Evolutionary conservation across 768 basidiomycete species (phyloP), one percentile per base, ranked within the genome.

Genomic region (Phaeotremella skinneri): DNA sequence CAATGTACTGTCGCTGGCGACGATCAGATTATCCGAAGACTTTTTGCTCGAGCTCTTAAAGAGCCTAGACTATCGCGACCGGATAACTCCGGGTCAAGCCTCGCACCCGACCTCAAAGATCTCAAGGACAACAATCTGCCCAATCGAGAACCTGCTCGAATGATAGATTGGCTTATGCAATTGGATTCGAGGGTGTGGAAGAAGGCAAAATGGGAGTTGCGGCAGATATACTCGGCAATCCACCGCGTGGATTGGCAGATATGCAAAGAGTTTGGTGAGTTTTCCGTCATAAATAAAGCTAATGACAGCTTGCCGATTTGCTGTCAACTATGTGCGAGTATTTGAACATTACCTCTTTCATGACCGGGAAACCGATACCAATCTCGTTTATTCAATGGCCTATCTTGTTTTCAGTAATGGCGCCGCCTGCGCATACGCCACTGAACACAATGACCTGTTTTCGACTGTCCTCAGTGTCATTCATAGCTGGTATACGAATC

Each of bases 281-380:
- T 3, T 37, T 29, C 14, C 7, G 1, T 39, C 9, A 21, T 34
- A 20, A 14, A 30, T 27, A 29, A 29, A 5, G 20, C n/a, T 14
- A 16, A 41, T 41, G n/a, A 25, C 56, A 92, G 91, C 89, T 11
- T 85, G 87, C 4, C 88, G 87, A 66, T 91, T 92, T 74, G 87
- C 90, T 0, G 83, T 82, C 53, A 85, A 90, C 9, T 99, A 97
- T 77, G 87, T 87, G 56, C 83, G 86, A 5, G 81, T 97, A 49
- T 88, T 93, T 66, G 90, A 94, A 66, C 85, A 90, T 1, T 97
- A 93, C 78, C 85, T 98, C 7, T 84, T 94, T 45, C 84, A 89
- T 21, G 96, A 98, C 67, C 84, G 93, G 13, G 94, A 99, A 74
- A 87, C 90, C 0, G 96, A 99, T 73, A 91, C 90, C 5, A 92